Evolutionary conservation across 352 stramenopile species (phyloP).

Genomic region (Phytophthora lateralis): DNA sequence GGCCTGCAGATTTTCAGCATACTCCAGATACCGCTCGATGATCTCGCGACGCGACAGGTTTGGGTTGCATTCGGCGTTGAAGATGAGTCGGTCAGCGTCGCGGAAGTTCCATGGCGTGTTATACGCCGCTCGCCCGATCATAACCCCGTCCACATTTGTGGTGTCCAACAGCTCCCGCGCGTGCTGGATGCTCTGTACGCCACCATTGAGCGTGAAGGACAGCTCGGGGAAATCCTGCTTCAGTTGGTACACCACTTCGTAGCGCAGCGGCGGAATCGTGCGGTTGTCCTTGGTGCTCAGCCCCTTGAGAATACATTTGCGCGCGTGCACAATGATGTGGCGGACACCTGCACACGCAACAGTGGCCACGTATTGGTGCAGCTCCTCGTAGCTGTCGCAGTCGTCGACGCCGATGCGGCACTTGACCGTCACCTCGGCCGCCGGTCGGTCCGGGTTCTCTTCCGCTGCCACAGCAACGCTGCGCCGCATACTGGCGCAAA

Average conservation of each 20-base stretch:
- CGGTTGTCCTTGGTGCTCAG: constrained; percentile 97
- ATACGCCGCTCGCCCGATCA: constrained; percentile 92
- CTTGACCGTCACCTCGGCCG: constrained; percentile 95
- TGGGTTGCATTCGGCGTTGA: constrained; percentile 67
- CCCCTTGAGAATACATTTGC: constrained; percentile 97
- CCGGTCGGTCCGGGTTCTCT: constrained; percentile 26
- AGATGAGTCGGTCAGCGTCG: constrained; percentile 86
- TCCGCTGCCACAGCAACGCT: constrained; percentile 37
- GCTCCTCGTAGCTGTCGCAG: constrained; percentile 91
- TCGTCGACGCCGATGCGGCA: constrained; percentile 98
- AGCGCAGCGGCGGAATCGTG: constrained; percentile 96
- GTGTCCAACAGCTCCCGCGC: constrained; percentile 88
- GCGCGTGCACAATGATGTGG: constrained; percentile 98
- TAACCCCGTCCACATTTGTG: constrained; percentile 84
- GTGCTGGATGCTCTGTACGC: constrained; percentile 92
- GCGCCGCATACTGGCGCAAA: constrained; percentile 86
- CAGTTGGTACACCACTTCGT: constrained; percentile 94
- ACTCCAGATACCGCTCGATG: constrained; percentile 86
- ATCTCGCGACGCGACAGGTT: constrained; percentile 89
- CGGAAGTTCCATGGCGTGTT: constrained; percentile 90
- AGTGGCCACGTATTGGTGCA: constrained; percentile 94
- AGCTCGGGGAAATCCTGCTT: constrained; percentile 97
- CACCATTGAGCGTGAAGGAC: constrained; percentile 98
- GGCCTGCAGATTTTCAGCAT: constrained; percentile 76
- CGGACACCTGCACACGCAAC: constrained; percentile 90